Conservation (phyloP, 768 basidiomycete species). For the Epithele typhae region DNA sequence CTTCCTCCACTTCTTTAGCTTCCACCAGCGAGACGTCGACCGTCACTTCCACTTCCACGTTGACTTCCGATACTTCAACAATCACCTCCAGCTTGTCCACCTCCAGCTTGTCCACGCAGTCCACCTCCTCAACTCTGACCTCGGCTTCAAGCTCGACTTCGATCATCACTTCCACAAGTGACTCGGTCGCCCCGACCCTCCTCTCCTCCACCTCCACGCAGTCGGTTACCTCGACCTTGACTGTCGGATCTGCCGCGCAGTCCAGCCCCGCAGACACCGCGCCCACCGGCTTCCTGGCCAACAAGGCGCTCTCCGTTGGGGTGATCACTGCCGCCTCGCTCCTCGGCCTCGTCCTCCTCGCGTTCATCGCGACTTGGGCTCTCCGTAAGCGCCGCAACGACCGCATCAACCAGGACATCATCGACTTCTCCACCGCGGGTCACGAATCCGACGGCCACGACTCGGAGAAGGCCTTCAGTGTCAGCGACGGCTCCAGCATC, state of each 20-base stretch:
- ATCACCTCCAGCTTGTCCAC: background rate
- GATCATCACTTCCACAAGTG: too few relatives aligned
- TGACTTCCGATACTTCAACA: background rate
- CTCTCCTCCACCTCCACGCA: background rate
- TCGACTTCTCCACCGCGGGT: constrained; percentile 19
- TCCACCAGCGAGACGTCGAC: constrained; percentile 6
- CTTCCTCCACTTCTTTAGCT: background rate
- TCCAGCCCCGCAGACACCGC: constrained; percentile 25
- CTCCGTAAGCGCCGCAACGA: constrained; percentile 46
- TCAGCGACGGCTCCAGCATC: constrained; percentile 4
- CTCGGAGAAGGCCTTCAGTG: constrained; percentile 15
- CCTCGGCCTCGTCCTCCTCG: constrained; percentile 39
- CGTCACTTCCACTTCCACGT: background rate
- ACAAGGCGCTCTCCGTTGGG: constrained; percentile 58
- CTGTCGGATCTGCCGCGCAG: constrained; percentile 22
- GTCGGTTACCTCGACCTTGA: constrained; percentile 1
- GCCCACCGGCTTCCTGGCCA: constrained; percentile 49
- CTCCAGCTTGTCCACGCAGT: background rate
- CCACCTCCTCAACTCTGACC: background rate
- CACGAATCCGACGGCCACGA: constrained; percentile 11
- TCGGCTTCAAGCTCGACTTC: too few relatives aligned
- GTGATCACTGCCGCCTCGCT: constrained; percentile 52
- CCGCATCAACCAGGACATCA: constrained; percentile 20
- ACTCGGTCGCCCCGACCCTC: too few relatives aligned
- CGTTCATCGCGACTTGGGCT: constrained; percentile 40